Conservation (phyloP, 441 rosid species). For the Croton laevigatus region DNA sequence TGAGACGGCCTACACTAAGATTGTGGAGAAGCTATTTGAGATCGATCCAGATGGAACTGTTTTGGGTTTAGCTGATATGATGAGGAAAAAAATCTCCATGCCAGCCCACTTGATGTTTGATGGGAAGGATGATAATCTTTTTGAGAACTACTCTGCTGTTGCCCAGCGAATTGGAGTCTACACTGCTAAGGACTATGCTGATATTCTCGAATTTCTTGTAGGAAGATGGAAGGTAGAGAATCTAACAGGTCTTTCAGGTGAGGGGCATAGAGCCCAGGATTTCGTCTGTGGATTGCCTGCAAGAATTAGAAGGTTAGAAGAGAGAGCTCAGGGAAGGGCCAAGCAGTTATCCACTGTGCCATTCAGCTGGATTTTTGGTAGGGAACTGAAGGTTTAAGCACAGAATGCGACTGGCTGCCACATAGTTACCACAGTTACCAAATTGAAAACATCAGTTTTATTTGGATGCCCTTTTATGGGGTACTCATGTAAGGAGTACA, state of each 20-base stretch:
- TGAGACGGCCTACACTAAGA: constrained; percentile 81
- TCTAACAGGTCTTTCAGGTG: constrained; percentile 57
- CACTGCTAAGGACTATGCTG: constrained; percentile 78
- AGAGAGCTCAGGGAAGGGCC: constrained; percentile 68
- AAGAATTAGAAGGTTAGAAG: constrained; percentile 70
- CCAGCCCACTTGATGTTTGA: constrained; percentile 89
- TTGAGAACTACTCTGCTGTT: constrained; percentile 67
- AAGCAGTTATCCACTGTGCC: constrained; percentile 56
- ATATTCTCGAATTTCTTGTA: constrained; percentile 74
- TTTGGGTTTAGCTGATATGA: constrained; percentile 75
- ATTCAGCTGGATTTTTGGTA: constrained; percentile 69
- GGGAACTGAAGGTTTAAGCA: constrained; percentile 55
- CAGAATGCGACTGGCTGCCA: background rate
- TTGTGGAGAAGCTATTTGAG: constrained; percentile 76
- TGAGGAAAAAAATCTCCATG: constrained; percentile 85
- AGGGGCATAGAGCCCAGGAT: constrained; percentile 73
- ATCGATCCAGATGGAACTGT: constrained; percentile 77
- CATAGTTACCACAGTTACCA: background rate
- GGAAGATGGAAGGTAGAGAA: constrained; percentile 65
- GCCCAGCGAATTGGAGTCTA: constrained; percentile 82
- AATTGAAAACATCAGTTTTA: background rate
- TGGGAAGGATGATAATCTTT: constrained; percentile 60
- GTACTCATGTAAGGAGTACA: background rate
- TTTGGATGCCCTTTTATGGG: background rate
- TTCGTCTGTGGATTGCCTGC: constrained; percentile 63